phyloP scores from a whole-genome alignment of 495 filamentous ascomycete species.

The Penicillium crystallinum region DNA sequence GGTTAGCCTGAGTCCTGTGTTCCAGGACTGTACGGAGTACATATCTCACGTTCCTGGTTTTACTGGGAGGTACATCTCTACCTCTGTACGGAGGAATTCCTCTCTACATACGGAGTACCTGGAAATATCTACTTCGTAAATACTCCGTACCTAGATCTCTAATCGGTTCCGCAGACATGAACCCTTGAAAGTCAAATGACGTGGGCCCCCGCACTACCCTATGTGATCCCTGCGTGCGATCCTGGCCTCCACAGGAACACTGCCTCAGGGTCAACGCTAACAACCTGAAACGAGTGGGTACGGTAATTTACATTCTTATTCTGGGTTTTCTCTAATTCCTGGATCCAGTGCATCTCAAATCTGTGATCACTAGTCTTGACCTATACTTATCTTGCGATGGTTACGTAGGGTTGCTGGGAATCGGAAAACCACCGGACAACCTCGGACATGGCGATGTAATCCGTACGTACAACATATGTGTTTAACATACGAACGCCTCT shows the following conservation, averaged over 20 bases:
- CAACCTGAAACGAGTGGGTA: slow-evolving; percentile 31
- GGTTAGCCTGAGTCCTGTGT: too few species aligned
- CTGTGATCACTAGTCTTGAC: neutral
- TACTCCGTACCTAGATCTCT: neutral
- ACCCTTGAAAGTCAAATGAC: slow-evolving; percentile 4
- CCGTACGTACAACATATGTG: too few species aligned
- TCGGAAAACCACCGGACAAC: slow-evolving; percentile 6
- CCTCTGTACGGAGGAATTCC: too few species aligned
- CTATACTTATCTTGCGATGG: neutral
- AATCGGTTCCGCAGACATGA: neutral
- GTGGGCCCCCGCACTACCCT: slow-evolving; percentile 25
- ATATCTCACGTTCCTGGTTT: neutral
- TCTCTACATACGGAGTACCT: too few species aligned
- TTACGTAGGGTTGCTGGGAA: slow-evolving; percentile 2
- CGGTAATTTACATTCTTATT: neutral
- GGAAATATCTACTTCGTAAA: neutral
- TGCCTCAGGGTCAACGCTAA: slow-evolving; percentile 38
- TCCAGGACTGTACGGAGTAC: too few species aligned
- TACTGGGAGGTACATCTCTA: neutral
- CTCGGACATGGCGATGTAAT: slow-evolving; percentile 9
- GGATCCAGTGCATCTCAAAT: neutral
- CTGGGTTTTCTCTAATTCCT: neutral
- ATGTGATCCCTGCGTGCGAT: slow-evolving; percentile 35
- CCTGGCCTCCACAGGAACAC: slow-evolving; percentile 33
- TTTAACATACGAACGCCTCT: too few species aligned